These are phyloP conservation scores for Lentinula sp. DNA, from an alignment of 768 basidiomycete species.

Conservation along the genomic window DNA sequence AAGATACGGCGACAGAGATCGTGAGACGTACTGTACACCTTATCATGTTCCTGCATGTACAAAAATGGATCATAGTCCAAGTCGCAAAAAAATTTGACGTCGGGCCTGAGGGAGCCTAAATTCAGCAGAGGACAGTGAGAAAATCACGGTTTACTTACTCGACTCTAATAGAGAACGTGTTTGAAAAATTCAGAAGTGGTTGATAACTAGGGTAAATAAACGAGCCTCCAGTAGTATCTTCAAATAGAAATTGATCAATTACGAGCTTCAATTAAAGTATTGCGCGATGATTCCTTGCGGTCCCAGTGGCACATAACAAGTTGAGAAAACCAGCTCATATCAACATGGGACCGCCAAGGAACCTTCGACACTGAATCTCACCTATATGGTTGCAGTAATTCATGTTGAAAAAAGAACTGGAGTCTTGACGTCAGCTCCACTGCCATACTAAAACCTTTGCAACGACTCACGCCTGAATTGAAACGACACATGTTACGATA, in stretches of 20 bases:
- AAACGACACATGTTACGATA: slow-evolving; percentile 97
- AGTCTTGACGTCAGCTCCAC: slow-evolving; percentile 9
- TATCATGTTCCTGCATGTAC: slow-evolving; percentile 56
- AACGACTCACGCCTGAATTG: slow-evolving; percentile 72
- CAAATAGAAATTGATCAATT: neutral
- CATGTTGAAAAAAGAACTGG: slow-evolving; percentile 81
- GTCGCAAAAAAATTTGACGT: slow-evolving; percentile 61
- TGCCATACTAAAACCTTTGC: neutral
- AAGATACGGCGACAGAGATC: neutral
- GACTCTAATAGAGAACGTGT: slow-evolving; percentile 37
- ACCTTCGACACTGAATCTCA: neutral
- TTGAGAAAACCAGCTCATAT: neutral
- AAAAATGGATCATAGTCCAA: slow-evolving; percentile 57
- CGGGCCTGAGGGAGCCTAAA: slow-evolving; percentile 41
- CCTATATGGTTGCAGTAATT: slow-evolving; percentile 65
- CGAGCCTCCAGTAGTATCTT: slow-evolving; percentile 71
- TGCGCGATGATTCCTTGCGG: neutral
- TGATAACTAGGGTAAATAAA: neutral
- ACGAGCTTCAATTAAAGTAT: neutral
- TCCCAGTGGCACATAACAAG: neutral
- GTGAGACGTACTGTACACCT: slow-evolving; percentile 33
- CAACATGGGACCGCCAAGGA: neutral
- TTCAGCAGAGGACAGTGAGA: neutral
- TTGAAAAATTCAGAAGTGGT: neutral
- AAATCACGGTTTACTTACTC: slow-evolving; percentile 46